Base-by-base conservation (phyloP, 768 basidiomycete genomes). In the Sarcomyxa edulis region DNA sequence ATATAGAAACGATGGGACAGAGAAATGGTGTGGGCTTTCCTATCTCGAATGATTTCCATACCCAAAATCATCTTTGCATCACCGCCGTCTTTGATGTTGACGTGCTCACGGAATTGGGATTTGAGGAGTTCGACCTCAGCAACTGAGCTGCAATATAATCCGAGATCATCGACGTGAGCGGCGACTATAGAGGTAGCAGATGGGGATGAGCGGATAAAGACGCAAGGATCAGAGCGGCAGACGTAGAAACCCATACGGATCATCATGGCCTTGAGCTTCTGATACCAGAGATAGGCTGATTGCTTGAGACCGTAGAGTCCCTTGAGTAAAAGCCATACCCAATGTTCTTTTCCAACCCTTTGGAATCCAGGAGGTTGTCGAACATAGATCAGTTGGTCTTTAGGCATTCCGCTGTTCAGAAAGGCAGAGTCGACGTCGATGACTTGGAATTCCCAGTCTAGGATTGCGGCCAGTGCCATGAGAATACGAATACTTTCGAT, bases 371-470 rank as follows among this genome's bases (percentile, higher is more conserved):
- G 48, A 40, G 20, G 6, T 16, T 4, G 10, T 2, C 8, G 7
- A 31, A 24, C 18, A 6, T n/a, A n/a, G n/a, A n/a, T n/a, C 6
- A 40, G 31, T 24, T 40, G 15, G 8, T 22, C 21, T 14, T 39
- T 34, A 12, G 62, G 22, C 34, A 39, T 18, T 0, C 57, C 52
- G n/a, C n/a, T n/a, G 42, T 63, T 49, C 19, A 65, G 42, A 42
- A 58, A 65, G 7, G 64, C 54, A 20, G 47, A 50, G 38, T 56
- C 64, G 11, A 74, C 59, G 45, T 77, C 65, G 6, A 72, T 50
- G 33, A 49, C 57, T 14, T 66, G 47, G 5, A 74, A 29, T 5
- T 70, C 50, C 42, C 62, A 61, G 19, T 57, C 43, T 7, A 58
- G 32, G 0, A 39, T 7, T 0, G 67, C 64, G 0, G 68, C 59